Percentiles rank a stretch among this genome's conserved stretches.
Evolutionary conservation across 345 rosid genomes (phyloP).

Genomic region (Ceriops tagal): DNA sequence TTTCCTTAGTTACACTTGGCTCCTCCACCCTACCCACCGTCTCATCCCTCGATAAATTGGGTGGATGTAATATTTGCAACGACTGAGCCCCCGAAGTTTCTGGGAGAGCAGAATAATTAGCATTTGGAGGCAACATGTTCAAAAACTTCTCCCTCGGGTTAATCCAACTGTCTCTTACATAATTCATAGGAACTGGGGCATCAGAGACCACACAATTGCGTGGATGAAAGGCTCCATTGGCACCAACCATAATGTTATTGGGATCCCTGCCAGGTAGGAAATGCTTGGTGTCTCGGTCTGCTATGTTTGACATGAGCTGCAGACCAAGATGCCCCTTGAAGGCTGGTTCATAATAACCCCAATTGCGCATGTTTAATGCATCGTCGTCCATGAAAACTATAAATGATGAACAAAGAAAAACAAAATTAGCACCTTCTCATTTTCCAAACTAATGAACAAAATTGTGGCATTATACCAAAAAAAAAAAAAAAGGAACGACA

Average conservation of each 20-base stretch:
- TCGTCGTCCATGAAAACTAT: conserved; percentile 71
- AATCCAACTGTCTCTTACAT: conserved; percentile 61
- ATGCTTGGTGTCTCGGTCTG: conserved; percentile 68
- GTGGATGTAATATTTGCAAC: conserved; percentile 61
- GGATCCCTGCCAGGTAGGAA: conserved; percentile 66
- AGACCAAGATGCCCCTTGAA: conserved; percentile 66
- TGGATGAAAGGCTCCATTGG: conserved; percentile 49
- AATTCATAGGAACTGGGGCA: conserved; percentile 58
- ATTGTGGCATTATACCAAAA: no score
- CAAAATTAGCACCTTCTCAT: background rate
- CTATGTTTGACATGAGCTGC: conserved; percentile 71
- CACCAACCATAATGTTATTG: conserved; percentile 42
- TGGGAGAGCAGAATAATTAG: conserved; percentile 47
- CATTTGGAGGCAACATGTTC: conserved; percentile 49
- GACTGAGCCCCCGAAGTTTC: conserved; percentile 62
- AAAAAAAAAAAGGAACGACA: no score
- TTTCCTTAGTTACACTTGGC: conserved; percentile 37
- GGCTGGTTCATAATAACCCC: conserved; percentile 84
- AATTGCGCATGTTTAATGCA: conserved; percentile 63
- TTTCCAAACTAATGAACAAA: background rate
- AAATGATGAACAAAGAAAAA: conserved; percentile 17
- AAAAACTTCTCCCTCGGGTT: conserved; percentile 69
- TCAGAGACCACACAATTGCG: conserved; percentile 58
- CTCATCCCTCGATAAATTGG: conserved; percentile 45
- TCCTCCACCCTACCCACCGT: conserved; percentile 54